phyloP scores from a whole-genome alignment of 208 protist species.

The Leishmania tropica region DNA sequence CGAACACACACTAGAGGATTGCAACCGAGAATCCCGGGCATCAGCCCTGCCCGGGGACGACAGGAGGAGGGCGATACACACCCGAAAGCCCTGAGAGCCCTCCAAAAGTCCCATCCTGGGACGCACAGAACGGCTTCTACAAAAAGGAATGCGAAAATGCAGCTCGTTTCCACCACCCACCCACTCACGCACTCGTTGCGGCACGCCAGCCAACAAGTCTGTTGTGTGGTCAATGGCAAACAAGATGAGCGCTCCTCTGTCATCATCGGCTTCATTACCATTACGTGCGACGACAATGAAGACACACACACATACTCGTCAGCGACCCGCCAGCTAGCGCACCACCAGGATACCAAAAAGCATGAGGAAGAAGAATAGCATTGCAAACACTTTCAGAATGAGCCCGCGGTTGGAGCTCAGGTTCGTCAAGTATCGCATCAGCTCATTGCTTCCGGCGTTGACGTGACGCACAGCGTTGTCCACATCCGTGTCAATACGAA shows the following conservation, averaged over 20 bases:
- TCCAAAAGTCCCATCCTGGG: not conserved
- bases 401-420: conserved; percentile 90
- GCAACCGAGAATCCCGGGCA: too few relatives aligned
- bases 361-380: conserved; percentile 92
- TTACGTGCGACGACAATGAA: not conserved
- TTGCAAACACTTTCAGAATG: conserved; percentile 94
- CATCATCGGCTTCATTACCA: not conserved
- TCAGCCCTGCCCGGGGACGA: not conserved
- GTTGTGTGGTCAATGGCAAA: too few relatives aligned
- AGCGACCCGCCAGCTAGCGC: conserved; percentile 24
- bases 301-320: not conserved
- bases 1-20: not conserved
- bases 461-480: conserved; percentile 85
- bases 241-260: not conserved
- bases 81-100: not conserved
- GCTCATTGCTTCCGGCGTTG: conserved; percentile 92
- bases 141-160: not conserved
- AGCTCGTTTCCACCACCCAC: not conserved
- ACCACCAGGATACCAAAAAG: conserved; percentile 92
- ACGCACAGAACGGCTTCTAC: not conserved
- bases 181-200: not conserved
- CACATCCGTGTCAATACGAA: conserved; percentile 91
- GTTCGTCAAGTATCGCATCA: conserved; percentile 89
- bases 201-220: not conserved
- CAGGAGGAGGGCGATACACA: not conserved